Evolutionary conservation across 345 rosid species (phyloP), one percentile per base, ranked within the genome.

Genomic region (Moricandia moricandioides): DNA sequence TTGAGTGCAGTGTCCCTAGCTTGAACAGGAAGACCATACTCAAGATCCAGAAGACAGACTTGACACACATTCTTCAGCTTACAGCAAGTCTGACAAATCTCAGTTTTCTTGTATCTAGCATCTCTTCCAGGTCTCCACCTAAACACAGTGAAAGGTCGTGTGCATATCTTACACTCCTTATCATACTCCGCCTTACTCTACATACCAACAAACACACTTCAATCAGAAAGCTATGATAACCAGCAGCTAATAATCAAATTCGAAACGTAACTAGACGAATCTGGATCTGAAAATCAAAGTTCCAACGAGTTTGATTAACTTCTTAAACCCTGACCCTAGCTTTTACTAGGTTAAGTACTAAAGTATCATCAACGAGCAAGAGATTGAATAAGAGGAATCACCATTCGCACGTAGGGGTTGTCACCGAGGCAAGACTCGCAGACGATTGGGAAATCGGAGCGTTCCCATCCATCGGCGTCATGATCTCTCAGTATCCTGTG

Each of bases 401-500:
- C 97, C 98, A 94, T 94, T 56, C 95, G 86, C 3, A 94, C 98
- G 75, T 94, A 94, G 0, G 98, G 97, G 68, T 94, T 94, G 76
- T 94, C 96, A 17, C 98, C 98, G 29, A 94, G 93, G 75, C 98
- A 93, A 29, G 98, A 93, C 65, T 93, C 98, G 56, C 98, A 91
- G 26, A 91, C 86, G 66, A 91, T 94, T n/a, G 98, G 98, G 65
- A 94, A 94, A 70, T 94, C 97, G 8, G 98, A 81, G 0, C 96
- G 90, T 62, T 94, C 98, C 98, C 97, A 91, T 7, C 97, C 97
- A 68, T 94, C 98, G 5, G 95, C 91, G 65, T 91, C 95, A 1
- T 88, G 82, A 73, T 94, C 96, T 81, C 97, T 87, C 40, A 94
- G 83, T 77, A 94, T 78, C 59, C 97, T 77, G 67, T 89, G 97